Conservation (phyloP, 192 early-diverging fungal genomes). For the Linnemannia elongata region DNA sequence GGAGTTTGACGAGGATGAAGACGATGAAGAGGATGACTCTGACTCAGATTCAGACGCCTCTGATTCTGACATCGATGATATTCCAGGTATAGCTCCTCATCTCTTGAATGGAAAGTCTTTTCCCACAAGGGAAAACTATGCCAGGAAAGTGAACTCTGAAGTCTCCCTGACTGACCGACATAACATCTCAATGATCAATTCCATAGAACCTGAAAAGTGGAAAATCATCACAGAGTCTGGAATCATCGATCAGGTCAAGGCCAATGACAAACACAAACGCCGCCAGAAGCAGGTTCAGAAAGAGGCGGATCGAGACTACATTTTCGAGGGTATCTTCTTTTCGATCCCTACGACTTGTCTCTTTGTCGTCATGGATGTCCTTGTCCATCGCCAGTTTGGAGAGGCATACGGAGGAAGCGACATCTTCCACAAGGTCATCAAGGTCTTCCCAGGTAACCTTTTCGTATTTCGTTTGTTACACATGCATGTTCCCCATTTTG, state of each 20-base stretch:
- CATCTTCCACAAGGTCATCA: conserved; percentile 36
- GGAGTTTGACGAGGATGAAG: conserved; percentile 1
- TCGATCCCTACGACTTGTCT: conserved; percentile 54
- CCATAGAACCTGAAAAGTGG: conserved; percentile 47
- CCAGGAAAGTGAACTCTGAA: background rate
- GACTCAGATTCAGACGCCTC: conserved; percentile 13
- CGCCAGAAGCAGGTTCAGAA: conserved; percentile 7
- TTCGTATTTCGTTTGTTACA: background rate
- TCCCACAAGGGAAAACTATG: background rate
- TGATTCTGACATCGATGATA: conserved; percentile 42
- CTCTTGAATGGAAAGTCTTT: background rate
- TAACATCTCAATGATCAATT: background rate
- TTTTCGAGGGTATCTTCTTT: conserved; percentile 56
- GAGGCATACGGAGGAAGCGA: conserved; percentile 38
- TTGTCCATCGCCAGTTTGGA: conserved; percentile 50
- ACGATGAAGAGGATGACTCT: conserved; percentile 12
- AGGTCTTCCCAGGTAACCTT: conserved; percentile 44
- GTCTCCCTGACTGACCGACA: background rate
- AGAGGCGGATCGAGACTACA: conserved; percentile 29
- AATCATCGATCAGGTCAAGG: conserved; percentile 29
- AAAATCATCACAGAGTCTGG: conserved; percentile 50
- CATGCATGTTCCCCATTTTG: no score
- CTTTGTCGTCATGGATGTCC: conserved; percentile 54
- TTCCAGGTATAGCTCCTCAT: conserved; percentile 22
- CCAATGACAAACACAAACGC: background rate